Evolutionary conservation across 108 stramenopile species (phyloP).

Genomic region (Stephanodiscus triporus): DNA sequence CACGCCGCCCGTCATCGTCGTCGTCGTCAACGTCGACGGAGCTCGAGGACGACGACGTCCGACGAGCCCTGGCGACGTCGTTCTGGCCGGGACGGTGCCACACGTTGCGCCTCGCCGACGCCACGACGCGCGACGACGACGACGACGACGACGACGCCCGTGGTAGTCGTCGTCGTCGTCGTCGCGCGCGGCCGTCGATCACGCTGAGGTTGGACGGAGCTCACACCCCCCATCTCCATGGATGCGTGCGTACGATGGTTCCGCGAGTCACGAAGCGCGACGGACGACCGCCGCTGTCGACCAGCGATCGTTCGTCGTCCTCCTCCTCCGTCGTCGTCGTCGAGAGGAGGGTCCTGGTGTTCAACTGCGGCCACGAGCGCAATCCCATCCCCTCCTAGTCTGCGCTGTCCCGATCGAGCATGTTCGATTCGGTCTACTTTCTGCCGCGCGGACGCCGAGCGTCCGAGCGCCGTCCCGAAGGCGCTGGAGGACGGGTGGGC

Average conservation of each 20-base stretch:
- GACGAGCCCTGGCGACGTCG: slow-evolving; percentile 53
- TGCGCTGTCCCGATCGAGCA: slow-evolving; percentile 23
- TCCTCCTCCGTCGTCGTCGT: neutral
- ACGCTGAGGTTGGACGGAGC: slow-evolving; percentile 73
- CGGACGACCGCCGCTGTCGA: too few species aligned
- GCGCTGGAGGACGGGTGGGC: slow-evolving; percentile 54
- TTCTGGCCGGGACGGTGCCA: slow-evolving; percentile 87
- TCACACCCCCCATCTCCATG: slow-evolving; percentile 78
- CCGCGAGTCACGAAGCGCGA: slow-evolving; percentile 34
- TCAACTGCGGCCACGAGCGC: slow-evolving; percentile 87
- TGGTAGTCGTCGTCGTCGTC: too few species aligned
- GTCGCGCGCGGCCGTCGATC: slow-evolving; percentile 2
- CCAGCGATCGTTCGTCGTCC: too few species aligned
- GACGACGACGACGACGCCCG: slow-evolving; percentile 7
- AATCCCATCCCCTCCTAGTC: slow-evolving; percentile 70
- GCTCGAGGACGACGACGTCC: neutral
- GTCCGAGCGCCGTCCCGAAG: slow-evolving; percentile 70
- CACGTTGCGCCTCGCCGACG: slow-evolving; percentile 30
- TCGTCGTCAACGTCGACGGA: neutral
- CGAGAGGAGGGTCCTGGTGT: slow-evolving; percentile 50
- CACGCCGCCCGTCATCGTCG: neutral
- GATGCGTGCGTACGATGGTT: slow-evolving; percentile 70
- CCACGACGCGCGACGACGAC: neutral
- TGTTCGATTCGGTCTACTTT: slow-evolving; percentile 70
- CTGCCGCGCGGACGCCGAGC: slow-evolving; percentile 60